Evolutionary conservation across 2,329 filamentous ascomycete genomes (phyloP).

Genomic region (Elsinoe arachidis): DNA sequence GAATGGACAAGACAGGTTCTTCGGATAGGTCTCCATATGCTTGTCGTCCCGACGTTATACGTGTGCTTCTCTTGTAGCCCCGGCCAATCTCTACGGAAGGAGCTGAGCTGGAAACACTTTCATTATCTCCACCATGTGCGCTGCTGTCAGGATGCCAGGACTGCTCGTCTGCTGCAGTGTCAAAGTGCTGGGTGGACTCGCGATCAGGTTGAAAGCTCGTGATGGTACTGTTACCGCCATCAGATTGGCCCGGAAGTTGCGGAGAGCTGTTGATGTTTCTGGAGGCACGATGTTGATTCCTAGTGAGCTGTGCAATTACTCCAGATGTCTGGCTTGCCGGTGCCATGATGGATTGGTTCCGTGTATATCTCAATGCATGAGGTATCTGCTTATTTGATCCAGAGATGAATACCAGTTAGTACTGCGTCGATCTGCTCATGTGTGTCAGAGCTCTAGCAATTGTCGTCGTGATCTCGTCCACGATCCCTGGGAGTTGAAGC

Average conservation of each 20-base stretch:
- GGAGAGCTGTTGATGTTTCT: background rate
- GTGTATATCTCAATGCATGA: background rate
- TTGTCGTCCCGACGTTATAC: conserved; percentile 19
- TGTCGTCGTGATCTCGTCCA: background rate
- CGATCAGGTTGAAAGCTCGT: conserved; percentile 17
- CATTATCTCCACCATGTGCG: conserved; percentile 30
- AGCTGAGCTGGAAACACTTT: background rate
- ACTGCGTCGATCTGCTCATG: background rate
- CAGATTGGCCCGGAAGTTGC: background rate
- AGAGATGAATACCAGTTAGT: background rate
- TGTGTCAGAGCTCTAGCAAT: background rate
- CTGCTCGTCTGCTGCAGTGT: conserved; percentile 16
- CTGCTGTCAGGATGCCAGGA: background rate
- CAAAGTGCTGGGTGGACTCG: conserved; percentile 18
- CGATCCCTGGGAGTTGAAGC: conserved; percentile 6
- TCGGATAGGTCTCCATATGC: conserved; percentile 38
- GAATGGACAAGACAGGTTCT: conserved; percentile 41
- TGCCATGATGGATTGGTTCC: background rate
- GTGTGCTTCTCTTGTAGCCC: conserved; percentile 35
- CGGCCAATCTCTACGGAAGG: conserved; percentile 50
- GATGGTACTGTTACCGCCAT: conserved; percentile 14
- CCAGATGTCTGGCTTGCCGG: conserved; percentile 8
- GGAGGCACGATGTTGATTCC: background rate
- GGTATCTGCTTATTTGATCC: background rate
- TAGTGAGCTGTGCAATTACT: conserved; percentile 11